Evolutionary conservation across 2,329 filamentous ascomycete species (phyloP).

Genomic region (Diplodia mutila): DNA sequence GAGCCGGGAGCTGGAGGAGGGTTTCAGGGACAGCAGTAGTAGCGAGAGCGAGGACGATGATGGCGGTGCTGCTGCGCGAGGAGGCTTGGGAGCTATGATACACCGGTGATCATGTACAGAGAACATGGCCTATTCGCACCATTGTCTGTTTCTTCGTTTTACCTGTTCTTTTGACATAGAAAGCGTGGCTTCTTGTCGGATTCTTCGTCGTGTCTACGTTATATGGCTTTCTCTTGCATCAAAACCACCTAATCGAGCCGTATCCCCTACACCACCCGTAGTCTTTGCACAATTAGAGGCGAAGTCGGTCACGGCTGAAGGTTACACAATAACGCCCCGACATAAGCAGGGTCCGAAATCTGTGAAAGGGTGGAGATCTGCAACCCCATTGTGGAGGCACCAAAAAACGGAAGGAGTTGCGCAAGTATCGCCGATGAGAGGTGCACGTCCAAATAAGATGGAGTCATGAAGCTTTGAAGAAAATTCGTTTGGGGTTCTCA

Average conservation of each 20-base stretch:
- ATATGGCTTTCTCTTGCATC: background rate
- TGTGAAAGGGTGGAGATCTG: background rate
- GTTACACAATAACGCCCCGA: background rate
- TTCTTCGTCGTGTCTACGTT: background rate
- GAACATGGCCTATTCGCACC: background rate
- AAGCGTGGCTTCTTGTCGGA: background rate
- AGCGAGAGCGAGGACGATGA: constrained; percentile 52
- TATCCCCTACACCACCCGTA: background rate
- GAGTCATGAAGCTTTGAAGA: background rate
- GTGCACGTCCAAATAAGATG: background rate
- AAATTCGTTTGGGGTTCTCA: constrained; percentile 9
- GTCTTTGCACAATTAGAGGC: background rate
- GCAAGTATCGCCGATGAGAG: background rate
- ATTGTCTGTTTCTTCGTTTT: no score
- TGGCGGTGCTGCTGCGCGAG: constrained; percentile 27
- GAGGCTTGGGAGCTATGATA: background rate
- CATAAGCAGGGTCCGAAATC: background rate
- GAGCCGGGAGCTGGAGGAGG: constrained; percentile 78
- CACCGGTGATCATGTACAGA: constrained; percentile 5
- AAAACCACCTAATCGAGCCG: background rate
- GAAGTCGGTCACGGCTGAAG: background rate
- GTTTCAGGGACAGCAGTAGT: constrained; percentile 74
- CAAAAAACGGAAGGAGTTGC: background rate
- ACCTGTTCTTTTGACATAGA: background rate
- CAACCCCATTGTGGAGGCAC: background rate